phyloP scores from a whole-genome alignment of 306 rosid genomes.

The Malus fusca region DNA sequence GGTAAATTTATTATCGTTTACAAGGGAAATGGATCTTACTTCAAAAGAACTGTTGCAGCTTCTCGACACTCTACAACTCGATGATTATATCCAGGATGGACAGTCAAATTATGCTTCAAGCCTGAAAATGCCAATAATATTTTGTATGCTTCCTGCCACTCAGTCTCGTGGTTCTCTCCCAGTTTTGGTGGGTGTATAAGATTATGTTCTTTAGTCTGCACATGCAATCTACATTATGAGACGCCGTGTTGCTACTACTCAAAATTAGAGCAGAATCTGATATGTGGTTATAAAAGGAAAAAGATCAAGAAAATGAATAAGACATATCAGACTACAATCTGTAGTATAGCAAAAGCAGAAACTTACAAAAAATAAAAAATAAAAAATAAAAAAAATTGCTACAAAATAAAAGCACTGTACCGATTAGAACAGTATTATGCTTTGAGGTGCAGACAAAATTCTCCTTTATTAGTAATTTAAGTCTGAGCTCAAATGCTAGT shows the following conservation, averaged over 20 bases:
- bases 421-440: neutral
- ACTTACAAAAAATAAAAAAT: neutral
- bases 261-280: conserved; percentile 2
- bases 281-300: neutral
- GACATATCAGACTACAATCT: neutral
- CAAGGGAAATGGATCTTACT: conserved; percentile 36
- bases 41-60: conserved; percentile 67
- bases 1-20: neutral
- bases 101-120: conserved; percentile 72
- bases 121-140: conserved; percentile 90
- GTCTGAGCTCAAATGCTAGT: neutral
- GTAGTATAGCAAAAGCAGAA: neutral
- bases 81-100: conserved; percentile 73
- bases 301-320: neutral
- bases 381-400: neutral
- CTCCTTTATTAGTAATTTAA: neutral
- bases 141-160: conserved; percentile 41
- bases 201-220: conserved; percentile 70
- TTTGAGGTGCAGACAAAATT: neutral
- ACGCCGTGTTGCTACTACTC: conserved; percentile 9
- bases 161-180: conserved; percentile 26
- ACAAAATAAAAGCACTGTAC: neutral
- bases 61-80: conserved; percentile 89
- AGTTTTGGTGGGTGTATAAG: conserved; percentile 45
- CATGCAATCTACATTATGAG: conserved; percentile 26